Percentiles rank a stretch among this genome's conserved stretches.
Conservation (phyloP, 1,284 basidiomycete species). For the Fomitopsis palustris region DNA sequence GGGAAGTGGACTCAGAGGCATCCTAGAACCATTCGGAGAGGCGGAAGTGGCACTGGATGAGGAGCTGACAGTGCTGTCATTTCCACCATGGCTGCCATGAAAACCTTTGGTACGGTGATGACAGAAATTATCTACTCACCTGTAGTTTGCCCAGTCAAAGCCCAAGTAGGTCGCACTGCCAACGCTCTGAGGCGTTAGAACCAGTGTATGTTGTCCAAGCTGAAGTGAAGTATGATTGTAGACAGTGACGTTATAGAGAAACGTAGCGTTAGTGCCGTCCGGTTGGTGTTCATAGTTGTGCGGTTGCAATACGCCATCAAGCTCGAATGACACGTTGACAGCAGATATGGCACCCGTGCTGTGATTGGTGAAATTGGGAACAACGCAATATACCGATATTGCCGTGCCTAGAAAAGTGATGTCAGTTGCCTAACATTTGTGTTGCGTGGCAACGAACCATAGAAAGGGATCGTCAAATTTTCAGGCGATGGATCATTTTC, state of each 20-base stretch:
- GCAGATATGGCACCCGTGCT: constrained; percentile 14
- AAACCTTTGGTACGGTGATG: not conserved
- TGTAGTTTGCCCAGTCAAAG: not conserved
- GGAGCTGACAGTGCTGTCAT: not conserved
- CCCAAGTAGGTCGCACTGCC: not conserved
- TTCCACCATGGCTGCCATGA: not conserved
- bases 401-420: not conserved
- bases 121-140: not conserved
- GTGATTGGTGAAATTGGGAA: constrained; percentile 11
- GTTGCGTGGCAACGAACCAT: not conserved
- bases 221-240: constrained; percentile 18
- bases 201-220: constrained; percentile 24
- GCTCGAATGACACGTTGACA: constrained; percentile 24
- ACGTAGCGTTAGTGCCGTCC: constrained; percentile 5
- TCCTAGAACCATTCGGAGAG: not conserved
- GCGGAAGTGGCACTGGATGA: not conserved
- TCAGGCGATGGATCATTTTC: not conserved
- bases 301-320: constrained; percentile 17
- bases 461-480: not conserved
- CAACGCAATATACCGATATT: constrained; percentile 25
- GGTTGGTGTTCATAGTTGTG: constrained; percentile 19
- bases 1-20: not conserved
- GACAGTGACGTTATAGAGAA: constrained; percentile 24
- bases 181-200: constrained; percentile 10
- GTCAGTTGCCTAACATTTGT: not conserved